These are phyloP conservation scores for Hypoxylon fragiforme DNA, from an alignment of 495 filamentous ascomycete genomes.

Conservation along the genomic window DNA sequence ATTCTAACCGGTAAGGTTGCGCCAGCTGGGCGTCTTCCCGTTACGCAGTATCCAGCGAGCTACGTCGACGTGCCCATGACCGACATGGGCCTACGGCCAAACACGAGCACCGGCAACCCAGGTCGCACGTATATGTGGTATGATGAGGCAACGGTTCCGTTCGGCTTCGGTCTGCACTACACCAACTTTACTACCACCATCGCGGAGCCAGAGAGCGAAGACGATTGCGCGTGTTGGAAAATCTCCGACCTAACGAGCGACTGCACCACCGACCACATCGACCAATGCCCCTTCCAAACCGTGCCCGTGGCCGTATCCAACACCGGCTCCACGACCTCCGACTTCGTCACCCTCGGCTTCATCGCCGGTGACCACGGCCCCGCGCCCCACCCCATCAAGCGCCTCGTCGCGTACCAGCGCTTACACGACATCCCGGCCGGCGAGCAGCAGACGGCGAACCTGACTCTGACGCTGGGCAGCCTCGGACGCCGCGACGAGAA, in stretches of 20 bases:
- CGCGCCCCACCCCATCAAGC: slow-evolving; percentile 62
- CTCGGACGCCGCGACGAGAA: slow-evolving; percentile 58
- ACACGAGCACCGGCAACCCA: slow-evolving; percentile 42
- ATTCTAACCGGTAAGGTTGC: slow-evolving; percentile 57
- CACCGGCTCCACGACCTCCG: slow-evolving; percentile 53
- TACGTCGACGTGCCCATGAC: slow-evolving; percentile 61
- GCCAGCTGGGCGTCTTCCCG: slow-evolving; percentile 60
- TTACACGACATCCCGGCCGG: slow-evolving; percentile 50
- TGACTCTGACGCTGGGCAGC: slow-evolving; percentile 59
- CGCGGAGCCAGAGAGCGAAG: not conserved
- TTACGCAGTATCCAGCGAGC: slow-evolving; percentile 60
- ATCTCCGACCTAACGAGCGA: slow-evolving; percentile 34
- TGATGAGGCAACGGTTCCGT: slow-evolving; percentile 54
- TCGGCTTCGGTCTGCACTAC: slow-evolving; percentile 63
- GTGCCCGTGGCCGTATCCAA: slow-evolving; percentile 48
- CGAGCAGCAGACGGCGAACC: slow-evolving; percentile 38
- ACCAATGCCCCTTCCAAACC: slow-evolving; percentile 50
- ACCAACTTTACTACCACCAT: slow-evolving; percentile 55
- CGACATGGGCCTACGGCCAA: slow-evolving; percentile 60
- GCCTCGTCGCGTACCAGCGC: slow-evolving; percentile 61
- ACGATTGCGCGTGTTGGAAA: slow-evolving; percentile 13
- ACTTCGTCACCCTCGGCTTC: slow-evolving; percentile 63
- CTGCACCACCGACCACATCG: slow-evolving; percentile 34
- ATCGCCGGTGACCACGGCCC: slow-evolving; percentile 59
- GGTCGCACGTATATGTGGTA: slow-evolving; percentile 69